A percentile compares a stretch with the other conserved stretches of the same genome.
phyloP scores from a whole-genome alignment of 495 filamentous ascomycete species.

The Rhizodiscina lignyota region DNA sequence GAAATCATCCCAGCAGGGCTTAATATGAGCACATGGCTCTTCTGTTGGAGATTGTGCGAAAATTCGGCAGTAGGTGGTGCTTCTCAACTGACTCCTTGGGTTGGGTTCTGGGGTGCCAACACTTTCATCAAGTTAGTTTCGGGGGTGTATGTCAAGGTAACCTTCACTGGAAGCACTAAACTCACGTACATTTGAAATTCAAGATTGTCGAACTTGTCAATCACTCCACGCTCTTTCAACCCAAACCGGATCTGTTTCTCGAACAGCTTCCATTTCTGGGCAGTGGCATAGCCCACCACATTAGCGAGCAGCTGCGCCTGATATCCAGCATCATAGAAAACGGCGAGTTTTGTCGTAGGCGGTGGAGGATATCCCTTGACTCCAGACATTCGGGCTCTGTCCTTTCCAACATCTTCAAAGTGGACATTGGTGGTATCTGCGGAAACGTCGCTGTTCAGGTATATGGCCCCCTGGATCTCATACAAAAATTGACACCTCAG shows the following conservation, averaged over 20 bases:
- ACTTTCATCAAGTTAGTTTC: too few species aligned
- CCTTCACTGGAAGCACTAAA: too few species aligned
- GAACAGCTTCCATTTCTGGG: not conserved
- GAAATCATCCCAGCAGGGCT: conserved; percentile 5
- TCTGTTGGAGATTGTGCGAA: conserved; percentile 8
- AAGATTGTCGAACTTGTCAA: conserved; percentile 1
- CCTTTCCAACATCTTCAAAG: not conserved
- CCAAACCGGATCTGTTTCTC: not conserved
- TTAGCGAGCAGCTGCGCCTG: not conserved
- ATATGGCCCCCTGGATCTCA: conserved; percentile 1
- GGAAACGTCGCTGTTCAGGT: conserved; percentile 4
- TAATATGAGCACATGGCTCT: conserved; percentile 4
- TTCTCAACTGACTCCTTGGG: conserved; percentile 7
- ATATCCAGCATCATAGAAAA: conserved; percentile 1
- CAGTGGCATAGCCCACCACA: conserved; percentile 1
- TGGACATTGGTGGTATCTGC: conserved; percentile 1
- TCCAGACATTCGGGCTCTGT: not conserved
- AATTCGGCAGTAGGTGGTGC: conserved; percentile 11
- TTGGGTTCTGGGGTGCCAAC: conserved; percentile 1
- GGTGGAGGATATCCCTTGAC: not conserved
- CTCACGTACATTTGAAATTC: conserved; percentile 4
- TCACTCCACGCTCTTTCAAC: not conserved
- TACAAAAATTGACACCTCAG: conserved; percentile 10
- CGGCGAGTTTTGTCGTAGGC: not conserved
- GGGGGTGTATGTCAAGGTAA: conserved; percentile 6